Evolutionary conservation across 2,329 filamentous ascomycete genomes (phyloP).

Genomic region (Sphaceloma murrayae): DNA sequence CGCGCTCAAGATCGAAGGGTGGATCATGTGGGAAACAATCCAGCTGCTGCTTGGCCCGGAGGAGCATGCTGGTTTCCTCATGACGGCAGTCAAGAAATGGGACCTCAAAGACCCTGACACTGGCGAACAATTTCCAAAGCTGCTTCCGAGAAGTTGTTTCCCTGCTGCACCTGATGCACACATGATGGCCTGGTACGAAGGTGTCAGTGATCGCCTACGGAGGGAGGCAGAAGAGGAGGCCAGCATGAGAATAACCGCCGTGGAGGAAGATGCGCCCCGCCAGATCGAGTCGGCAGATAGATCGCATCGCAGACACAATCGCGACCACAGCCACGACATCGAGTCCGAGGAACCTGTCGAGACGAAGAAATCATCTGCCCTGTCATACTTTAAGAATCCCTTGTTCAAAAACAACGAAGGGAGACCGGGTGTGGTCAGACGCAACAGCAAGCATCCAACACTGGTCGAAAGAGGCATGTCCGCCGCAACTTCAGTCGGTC

Average conservation of each 20-base stretch:
- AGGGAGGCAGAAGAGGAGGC: slow-evolving; percentile 47
- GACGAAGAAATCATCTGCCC: slow-evolving; percentile 35
- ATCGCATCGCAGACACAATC: slow-evolving; percentile 15
- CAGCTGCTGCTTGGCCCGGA: slow-evolving; percentile 80
- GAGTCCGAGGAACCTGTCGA: slow-evolving; percentile 34
- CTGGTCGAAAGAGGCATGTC: slow-evolving; percentile 30
- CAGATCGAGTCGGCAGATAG: slow-evolving; percentile 20
- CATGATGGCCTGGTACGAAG: slow-evolving; percentile 80
- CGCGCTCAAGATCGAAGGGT: slow-evolving; percentile 72
- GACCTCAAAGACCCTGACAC: slow-evolving; percentile 62
- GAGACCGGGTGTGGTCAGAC: slow-evolving; percentile 35
- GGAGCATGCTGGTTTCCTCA: slow-evolving; percentile 75
- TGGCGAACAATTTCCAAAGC: slow-evolving; percentile 47
- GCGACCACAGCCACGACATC: slow-evolving; percentile 20
- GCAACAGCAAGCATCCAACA: slow-evolving; percentile 28
- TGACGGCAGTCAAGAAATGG: slow-evolving; percentile 70
- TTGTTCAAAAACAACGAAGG: slow-evolving; percentile 39
- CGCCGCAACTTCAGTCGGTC: slow-evolving; percentile 29
- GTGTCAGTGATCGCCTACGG: slow-evolving; percentile 61
- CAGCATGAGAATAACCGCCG: slow-evolving; percentile 19
- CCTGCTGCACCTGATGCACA: slow-evolving; percentile 63
- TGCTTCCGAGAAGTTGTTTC: slow-evolving; percentile 58
- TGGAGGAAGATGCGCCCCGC: slow-evolving; percentile 20
- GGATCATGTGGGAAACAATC: slow-evolving; percentile 87
- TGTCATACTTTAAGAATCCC: slow-evolving; percentile 41